Conservation (phyloP, 116 monocot species). For the Phalaenopsis hybrid region DNA sequence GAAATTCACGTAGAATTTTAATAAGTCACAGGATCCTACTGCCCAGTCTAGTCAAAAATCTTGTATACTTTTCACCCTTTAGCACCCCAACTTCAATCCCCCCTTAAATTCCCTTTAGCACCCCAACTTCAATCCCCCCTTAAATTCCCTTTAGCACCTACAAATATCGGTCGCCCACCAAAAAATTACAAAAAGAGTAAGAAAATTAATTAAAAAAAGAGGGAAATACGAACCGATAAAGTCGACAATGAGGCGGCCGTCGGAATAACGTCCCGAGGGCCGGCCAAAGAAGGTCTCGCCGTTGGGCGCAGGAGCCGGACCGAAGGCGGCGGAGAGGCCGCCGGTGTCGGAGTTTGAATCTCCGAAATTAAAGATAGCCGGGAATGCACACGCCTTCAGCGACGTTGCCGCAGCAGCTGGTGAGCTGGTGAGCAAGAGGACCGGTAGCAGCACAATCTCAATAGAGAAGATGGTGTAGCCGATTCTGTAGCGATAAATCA, state of each 20-base stretch:
- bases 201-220: not conserved
- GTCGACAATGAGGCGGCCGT: conserved; percentile 20
- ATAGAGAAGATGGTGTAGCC: not conserved
- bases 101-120: no score
- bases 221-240: conserved; percentile 15
- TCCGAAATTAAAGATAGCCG: conserved; percentile 14
- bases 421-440: not conserved
- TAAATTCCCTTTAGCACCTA: no score
- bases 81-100: no score
- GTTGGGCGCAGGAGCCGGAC: conserved; percentile 6
- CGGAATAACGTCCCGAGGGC: conserved; percentile 14
- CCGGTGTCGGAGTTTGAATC: conserved; percentile 25
- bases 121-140: no score
- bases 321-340: conserved; percentile 14
- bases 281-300: conserved; percentile 16
- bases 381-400: conserved; percentile 1
- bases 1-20: no score
- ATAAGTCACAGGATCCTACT: no score
- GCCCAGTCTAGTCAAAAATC: no score
- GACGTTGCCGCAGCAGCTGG: not conserved
- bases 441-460: not conserved
- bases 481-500: not conserved
- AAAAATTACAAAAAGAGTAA: no score
- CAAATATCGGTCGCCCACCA: no score
- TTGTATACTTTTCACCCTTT: no score